Percentiles rank a stretch among this genome's conserved stretches.
Evolutionary conservation across 768 basidiomycete genomes (phyloP).

Genomic region (Tubosaeta sp.): DNA sequence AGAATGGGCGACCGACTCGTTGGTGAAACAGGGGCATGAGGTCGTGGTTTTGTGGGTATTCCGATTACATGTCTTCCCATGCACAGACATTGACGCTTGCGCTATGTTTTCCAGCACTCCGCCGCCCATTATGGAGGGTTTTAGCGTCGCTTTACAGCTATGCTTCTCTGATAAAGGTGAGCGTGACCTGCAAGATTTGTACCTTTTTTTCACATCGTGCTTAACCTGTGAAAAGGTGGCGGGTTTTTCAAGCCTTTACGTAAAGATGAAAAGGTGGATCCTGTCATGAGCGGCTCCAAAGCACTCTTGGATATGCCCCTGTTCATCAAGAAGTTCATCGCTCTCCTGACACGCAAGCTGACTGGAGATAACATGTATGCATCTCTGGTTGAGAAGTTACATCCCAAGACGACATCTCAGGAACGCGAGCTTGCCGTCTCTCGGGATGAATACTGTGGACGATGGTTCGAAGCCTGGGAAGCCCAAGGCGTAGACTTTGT

Average conservation of each 20-base stretch:
- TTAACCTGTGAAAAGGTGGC: conserved; percentile 32
- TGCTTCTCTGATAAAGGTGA: conserved; percentile 55
- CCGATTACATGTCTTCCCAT: background rate
- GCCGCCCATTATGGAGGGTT: conserved; percentile 48
- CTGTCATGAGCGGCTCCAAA: conserved; percentile 23
- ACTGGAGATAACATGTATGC: conserved; percentile 25
- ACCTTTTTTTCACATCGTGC: background rate
- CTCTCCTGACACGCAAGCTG: conserved; percentile 34
- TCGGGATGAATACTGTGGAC: conserved; percentile 20
- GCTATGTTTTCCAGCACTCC: conserved; percentile 29
- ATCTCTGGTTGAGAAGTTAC: conserved; percentile 34
- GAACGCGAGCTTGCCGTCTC: conserved; percentile 28
- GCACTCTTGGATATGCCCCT: conserved; percentile 25
- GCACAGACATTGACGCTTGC: background rate
- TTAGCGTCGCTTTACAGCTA: conserved; percentile 50
- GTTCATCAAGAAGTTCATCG: conserved; percentile 41
- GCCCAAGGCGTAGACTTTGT: conserved; percentile 39
- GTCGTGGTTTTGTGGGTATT: conserved; percentile 36
- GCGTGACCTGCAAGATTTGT: background rate
- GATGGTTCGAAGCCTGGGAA: conserved; percentile 38
- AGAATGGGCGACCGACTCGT: conserved; percentile 29
- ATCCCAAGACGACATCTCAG: conserved; percentile 24
- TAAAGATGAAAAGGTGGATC: conserved; percentile 34
- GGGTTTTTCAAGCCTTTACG: conserved; percentile 37
- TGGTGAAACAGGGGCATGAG: conserved; percentile 36